These are phyloP conservation scores for Boechera stricta DNA, from an alignment of 345 rosid genomes.

Conservation along the genomic window DNA sequence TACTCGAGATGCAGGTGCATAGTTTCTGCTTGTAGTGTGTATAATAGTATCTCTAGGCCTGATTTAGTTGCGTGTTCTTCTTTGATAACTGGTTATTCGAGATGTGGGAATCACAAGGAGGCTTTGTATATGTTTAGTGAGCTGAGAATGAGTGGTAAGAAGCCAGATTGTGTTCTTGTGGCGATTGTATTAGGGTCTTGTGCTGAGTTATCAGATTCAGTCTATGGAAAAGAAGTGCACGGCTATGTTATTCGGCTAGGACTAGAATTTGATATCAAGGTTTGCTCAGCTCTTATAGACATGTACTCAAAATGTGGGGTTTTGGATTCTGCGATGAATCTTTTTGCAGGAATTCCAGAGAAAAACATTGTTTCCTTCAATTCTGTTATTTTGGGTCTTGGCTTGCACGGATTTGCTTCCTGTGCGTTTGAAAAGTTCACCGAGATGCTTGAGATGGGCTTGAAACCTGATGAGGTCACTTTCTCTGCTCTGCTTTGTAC, in stretches of 20 bases:
- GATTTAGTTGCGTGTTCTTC: constrained; percentile 87
- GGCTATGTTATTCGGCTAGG: constrained; percentile 65
- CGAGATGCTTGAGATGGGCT: constrained; percentile 55
- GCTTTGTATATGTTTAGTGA: constrained; percentile 56
- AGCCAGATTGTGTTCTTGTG: constrained; percentile 63
- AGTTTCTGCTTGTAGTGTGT: constrained; percentile 62
- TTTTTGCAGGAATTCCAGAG: constrained; percentile 54
- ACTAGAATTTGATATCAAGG: constrained; percentile 59
- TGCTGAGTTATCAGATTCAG: constrained; percentile 59
- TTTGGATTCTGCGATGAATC: constrained; percentile 52
- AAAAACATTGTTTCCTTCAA: constrained; percentile 68
- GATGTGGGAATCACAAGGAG: constrained; percentile 60
- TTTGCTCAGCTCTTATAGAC: constrained; percentile 74
- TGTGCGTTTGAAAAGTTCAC: constrained; percentile 66
- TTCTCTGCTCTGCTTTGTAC: constrained; percentile 80
- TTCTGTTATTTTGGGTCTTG: constrained; percentile 68
- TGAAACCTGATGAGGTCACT: constrained; percentile 70
- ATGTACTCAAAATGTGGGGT: constrained; percentile 86
- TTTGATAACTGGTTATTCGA: constrained; percentile 69
- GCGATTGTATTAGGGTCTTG: constrained; percentile 62
- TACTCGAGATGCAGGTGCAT: constrained; percentile 69
- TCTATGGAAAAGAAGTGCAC: constrained; percentile 66
- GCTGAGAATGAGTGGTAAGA: constrained; percentile 55
- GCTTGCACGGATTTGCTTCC: constrained; percentile 71
- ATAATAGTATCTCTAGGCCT: constrained; percentile 52